phyloP scores from a whole-genome alignment of 2,329 filamentous ascomycete genomes.

The Talaromyces funiculosus region DNA sequence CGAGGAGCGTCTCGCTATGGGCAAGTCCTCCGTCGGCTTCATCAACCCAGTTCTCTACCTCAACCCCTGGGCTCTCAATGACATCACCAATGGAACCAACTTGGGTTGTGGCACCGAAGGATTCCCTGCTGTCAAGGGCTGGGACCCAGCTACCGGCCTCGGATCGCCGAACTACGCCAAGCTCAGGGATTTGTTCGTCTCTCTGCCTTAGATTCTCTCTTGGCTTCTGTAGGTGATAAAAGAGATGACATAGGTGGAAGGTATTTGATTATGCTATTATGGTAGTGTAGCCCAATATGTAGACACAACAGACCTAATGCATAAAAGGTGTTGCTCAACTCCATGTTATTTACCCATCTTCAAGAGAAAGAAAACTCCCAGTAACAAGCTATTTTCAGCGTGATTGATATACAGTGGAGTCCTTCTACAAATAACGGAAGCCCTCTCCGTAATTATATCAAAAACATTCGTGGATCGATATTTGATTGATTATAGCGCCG shows the following conservation, averaged over 20 bases:
- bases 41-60: conserved; percentile 44
- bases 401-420: neutral
- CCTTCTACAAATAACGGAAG: no score
- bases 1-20: conserved; percentile 50
- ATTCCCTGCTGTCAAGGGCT: conserved; percentile 25
- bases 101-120: conserved; percentile 25
- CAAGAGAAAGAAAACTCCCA: neutral
- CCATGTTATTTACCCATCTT: no score
- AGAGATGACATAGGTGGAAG: no score
- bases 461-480: no score
- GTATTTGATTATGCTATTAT: neutral
- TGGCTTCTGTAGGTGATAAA: neutral
- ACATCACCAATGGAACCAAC: conserved; percentile 38
- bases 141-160: conserved; percentile 29
- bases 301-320: neutral
- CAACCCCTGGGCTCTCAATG: conserved; percentile 32
- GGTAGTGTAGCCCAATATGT: neutral
- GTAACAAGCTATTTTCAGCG: neutral
- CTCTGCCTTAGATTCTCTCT: neutral
- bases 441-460: no score
- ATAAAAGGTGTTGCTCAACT: neutral
- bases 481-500: no score
- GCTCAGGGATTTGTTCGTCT: conserved; percentile 25
- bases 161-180: conserved; percentile 29
- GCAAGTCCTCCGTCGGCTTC: conserved; percentile 48